phyloP scores from a whole-genome alignment of 257 asterid species.

The Solanum medicagineum region DNA sequence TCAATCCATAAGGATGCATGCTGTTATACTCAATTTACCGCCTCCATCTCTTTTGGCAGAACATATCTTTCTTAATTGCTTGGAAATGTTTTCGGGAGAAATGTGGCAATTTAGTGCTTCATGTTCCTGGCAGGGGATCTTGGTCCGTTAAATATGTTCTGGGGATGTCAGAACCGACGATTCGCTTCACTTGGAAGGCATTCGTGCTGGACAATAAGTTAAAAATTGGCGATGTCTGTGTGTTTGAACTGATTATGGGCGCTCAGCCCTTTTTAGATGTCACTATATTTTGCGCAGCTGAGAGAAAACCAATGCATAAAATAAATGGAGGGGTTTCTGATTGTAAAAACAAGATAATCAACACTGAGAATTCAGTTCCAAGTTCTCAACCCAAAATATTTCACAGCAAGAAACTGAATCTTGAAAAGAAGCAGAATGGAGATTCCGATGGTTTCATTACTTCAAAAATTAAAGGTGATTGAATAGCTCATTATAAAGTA shows the following conservation, averaged over 20 bases:
- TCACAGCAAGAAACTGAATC: neutral
- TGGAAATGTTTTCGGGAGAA: neutral
- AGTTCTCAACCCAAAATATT: neutral
- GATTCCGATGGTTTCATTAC: neutral
- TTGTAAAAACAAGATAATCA: neutral
- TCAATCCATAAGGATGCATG: neutral
- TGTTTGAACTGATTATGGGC: neutral
- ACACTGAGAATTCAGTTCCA: neutral
- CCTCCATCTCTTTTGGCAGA: neutral
- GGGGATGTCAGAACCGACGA: neutral
- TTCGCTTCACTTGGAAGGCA: neutral
- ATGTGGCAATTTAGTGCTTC: neutral
- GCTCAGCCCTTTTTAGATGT: neutral
- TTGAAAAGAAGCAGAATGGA: neutral
- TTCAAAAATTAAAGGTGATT: neutral
- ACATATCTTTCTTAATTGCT: neutral
- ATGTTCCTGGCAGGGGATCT: neutral
- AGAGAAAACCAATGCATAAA: neutral
- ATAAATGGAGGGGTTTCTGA: neutral
- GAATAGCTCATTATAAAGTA: neutral
- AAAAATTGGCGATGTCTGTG: constrained; percentile 3
- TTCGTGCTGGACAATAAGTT: constrained; percentile 2
- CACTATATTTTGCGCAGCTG: neutral
- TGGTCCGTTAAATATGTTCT: neutral
- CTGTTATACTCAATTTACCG: neutral